Evolutionary conservation across 257 asterid genomes (phyloP).

Genomic region (Coffea canephora): DNA sequence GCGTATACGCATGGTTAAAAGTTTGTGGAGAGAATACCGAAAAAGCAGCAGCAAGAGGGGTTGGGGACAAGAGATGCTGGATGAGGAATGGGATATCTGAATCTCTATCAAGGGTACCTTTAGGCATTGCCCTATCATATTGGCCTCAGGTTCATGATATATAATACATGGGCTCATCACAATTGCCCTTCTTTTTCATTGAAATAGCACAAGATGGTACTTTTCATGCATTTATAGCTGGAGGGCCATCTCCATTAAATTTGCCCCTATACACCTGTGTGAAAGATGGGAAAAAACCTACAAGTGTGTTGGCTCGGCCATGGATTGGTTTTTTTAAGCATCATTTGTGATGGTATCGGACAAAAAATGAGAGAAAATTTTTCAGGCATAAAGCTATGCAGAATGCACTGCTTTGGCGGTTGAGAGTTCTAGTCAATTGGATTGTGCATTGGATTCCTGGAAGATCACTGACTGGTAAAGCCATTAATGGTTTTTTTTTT

Average conservation of each 20-base stretch:
- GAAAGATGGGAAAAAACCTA: conserved; percentile 26
- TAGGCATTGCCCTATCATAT: conserved; percentile 10
- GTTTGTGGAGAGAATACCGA: conserved; percentile 11
- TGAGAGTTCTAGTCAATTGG: conserved; percentile 24
- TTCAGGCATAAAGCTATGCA: conserved; percentile 6
- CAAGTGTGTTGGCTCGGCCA: not conserved
- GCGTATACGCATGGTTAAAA: not conserved
- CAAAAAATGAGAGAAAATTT: not conserved
- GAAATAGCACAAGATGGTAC: conserved; percentile 25
- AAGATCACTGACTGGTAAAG: not conserved
- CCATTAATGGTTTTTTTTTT: not conserved
- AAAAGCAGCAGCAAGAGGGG: conserved; percentile 22
- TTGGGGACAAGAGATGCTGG: conserved; percentile 7
- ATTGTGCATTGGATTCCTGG: conserved; percentile 55
- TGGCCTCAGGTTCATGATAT: conserved; percentile 47
- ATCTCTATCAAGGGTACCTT: conserved; percentile 35
- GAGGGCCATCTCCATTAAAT: conserved; percentile 62
- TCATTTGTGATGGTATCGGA: not conserved
- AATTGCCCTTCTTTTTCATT: conserved; percentile 34
- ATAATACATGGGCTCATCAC: conserved; percentile 26
- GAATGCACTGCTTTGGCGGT: conserved; percentile 27
- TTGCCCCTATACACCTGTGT: conserved; percentile 20
- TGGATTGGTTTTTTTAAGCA: not conserved
- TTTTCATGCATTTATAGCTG: conserved; percentile 46
- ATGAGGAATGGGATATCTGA: conserved; percentile 23